Percentiles rank a stretch among this genome's conserved stretches.
Evolutionary conservation across 805 yeast species (phyloP).

Genomic region (Torulaspora microellipsoides): DNA sequence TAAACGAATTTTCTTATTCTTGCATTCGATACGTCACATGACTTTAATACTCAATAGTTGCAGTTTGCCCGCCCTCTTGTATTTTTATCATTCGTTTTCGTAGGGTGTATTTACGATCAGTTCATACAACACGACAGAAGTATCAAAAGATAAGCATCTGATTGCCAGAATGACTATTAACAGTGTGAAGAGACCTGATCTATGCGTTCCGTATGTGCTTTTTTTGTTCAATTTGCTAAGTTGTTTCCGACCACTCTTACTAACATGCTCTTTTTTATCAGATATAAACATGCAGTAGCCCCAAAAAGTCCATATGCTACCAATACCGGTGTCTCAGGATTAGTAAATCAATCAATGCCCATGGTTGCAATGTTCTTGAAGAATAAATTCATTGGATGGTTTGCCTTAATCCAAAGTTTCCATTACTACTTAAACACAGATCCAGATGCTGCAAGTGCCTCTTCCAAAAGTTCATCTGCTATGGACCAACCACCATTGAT

Average conservation of each 20-base stretch:
- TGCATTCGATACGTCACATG: too few relatives aligned
- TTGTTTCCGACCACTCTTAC: conserved; percentile 20
- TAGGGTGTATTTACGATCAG: too few relatives aligned
- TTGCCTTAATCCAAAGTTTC: conserved; percentile 47
- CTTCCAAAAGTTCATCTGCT: conserved; percentile 30
- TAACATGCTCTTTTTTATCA: conserved; percentile 13
- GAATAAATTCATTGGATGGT: conserved; percentile 43
- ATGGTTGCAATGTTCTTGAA: conserved; percentile 66
- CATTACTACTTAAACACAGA: conserved; percentile 32
- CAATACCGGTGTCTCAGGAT: conserved; percentile 38
- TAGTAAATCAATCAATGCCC: conserved; percentile 51
- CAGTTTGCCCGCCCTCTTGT: too few relatives aligned
- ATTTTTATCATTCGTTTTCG: too few relatives aligned
- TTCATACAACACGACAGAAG: too few relatives aligned
- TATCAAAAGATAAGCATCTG: too few relatives aligned
- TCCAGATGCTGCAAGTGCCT: conserved; percentile 25
- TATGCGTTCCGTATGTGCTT: conserved; percentile 32
- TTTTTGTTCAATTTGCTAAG: background rate
- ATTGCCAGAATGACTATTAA: conserved; percentile 19
- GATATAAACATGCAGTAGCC: conserved; percentile 46
- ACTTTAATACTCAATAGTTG: too few relatives aligned
- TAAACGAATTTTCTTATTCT: too few relatives aligned
- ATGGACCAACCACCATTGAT: conserved; percentile 42
- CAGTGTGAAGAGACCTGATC: conserved; percentile 36
- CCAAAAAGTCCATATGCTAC: conserved; percentile 44